Percentiles rank a stretch among this genome's conserved stretches.
These are phyloP conservation scores for Macadamia integrifolia DNA, from an alignment of 164 flowering plant species.

Conservation along the genomic window DNA sequence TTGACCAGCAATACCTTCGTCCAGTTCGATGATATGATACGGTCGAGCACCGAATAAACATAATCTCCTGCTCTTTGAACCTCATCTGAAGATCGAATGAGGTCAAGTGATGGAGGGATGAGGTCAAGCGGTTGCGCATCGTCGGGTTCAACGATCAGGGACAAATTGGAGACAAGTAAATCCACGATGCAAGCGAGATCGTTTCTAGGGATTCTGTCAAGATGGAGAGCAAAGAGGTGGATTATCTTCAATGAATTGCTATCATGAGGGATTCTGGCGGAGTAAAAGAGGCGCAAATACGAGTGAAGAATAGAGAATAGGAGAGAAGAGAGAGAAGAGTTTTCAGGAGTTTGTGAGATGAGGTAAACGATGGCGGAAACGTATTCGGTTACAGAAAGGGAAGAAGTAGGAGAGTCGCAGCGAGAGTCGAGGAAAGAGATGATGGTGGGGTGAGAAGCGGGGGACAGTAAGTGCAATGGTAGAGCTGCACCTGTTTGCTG, in stretches of 20 bases:
- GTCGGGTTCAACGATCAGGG: constrained; percentile 28
- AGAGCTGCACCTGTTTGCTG: constrained; percentile 22
- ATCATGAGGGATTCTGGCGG: constrained; percentile 51
- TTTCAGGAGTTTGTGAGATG: constrained; percentile 32
- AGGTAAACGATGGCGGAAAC: constrained; percentile 48
- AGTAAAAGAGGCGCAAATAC: constrained; percentile 47
- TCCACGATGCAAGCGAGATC: constrained; percentile 23
- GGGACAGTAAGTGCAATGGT: constrained; percentile 41
- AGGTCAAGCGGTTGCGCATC: constrained; percentile 59
- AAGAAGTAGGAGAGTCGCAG: constrained; percentile 33
- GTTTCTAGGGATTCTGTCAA: constrained; percentile 20
- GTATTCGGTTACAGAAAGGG: constrained; percentile 46
- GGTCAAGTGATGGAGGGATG: constrained; percentile 42
- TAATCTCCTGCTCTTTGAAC: constrained; percentile 23
- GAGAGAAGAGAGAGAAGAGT: constrained; percentile 39
- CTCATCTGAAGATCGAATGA: constrained; percentile 31
- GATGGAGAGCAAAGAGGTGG: constrained; percentile 35
- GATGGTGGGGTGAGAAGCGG: constrained; percentile 39
- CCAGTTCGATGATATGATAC: constrained; percentile 44
- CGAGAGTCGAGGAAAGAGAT: constrained; percentile 47
- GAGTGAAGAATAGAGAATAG: constrained; percentile 41
- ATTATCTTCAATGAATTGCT: constrained; percentile 36
- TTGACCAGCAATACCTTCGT: constrained; percentile 56
- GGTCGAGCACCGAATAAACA: constrained; percentile 39
- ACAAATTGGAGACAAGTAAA: constrained; percentile 29